phyloP scores from a whole-genome alignment of 306 rosid species.

The Vigna reflexopilosa region DNA sequence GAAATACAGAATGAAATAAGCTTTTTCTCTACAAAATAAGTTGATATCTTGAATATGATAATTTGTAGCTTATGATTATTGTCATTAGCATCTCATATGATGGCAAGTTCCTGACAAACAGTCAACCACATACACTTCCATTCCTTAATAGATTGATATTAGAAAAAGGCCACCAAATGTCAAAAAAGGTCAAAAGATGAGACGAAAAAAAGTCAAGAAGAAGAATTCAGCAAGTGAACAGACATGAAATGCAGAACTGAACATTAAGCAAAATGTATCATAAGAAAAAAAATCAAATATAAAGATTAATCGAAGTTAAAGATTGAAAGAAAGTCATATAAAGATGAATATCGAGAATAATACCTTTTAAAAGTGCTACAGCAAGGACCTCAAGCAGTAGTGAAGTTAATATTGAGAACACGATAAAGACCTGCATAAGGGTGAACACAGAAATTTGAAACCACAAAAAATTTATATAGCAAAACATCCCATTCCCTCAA shows the following conservation, averaged over 20 bases:
- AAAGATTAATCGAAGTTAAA: constrained; percentile 20
- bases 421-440: constrained; percentile 79
- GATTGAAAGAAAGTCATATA: constrained; percentile 30
- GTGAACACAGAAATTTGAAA: constrained; percentile 34
- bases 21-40: no score
- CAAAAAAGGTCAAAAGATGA: constrained; percentile 11
- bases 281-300: constrained; percentile 13
- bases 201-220: constrained; percentile 6
- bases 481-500: background rate
- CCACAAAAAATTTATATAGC: constrained; percentile 19
- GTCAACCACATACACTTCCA: constrained; percentile 3
- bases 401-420: constrained; percentile 68
- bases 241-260: constrained; percentile 33
- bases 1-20: no score
- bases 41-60: no score
- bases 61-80: no score
- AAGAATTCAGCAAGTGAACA: constrained; percentile 28
- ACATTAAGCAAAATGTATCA: background rate
- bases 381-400: constrained; percentile 77
- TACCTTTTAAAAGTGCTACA: constrained; percentile 78
- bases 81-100: constrained; percentile 8
- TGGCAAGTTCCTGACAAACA: constrained; percentile 10
- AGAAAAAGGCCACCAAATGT: constrained; percentile 17
- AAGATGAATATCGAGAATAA: constrained; percentile 33
- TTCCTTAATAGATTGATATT: background rate